A percentile compares a stretch with the other conserved stretches of the same genome.
Conservation (phyloP, 371 early-diverging fungal species). For the Apophysomyces elegans region DNA sequence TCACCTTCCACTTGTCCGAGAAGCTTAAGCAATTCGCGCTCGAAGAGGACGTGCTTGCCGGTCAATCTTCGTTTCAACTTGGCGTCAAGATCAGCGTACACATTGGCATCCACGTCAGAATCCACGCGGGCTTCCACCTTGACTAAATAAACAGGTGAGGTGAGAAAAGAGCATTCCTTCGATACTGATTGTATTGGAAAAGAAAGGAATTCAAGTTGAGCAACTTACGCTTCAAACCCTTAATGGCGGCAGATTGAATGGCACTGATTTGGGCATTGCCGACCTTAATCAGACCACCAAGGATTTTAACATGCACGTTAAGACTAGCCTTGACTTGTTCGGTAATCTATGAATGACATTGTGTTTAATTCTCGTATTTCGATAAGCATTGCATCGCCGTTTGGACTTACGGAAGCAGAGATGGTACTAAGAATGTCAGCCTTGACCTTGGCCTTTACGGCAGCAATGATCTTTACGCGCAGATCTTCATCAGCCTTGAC, state of each 20-base stretch:
- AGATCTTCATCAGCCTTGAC: conserved; percentile 14
- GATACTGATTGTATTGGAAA: background rate
- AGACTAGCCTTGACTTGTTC: conserved; percentile 15
- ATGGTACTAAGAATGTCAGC: conserved; percentile 13
- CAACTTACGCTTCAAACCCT: conserved; percentile 7
- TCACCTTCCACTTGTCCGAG: conserved; percentile 10
- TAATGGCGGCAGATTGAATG: conserved; percentile 1
- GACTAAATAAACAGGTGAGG: background rate
- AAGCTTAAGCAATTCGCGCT: conserved; percentile 6
- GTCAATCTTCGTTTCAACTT: background rate
- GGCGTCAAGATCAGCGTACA: conserved; percentile 13
- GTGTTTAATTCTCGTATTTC: background rate
- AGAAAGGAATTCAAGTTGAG: background rate
- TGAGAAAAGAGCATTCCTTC: background rate
- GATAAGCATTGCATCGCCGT: too few species aligned
- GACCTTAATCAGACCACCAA: conserved; percentile 15
- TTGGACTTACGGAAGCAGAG: conserved; percentile 8
- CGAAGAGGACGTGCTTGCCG: background rate
- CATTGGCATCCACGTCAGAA: conserved; percentile 8
- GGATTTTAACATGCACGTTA: conserved; percentile 4
- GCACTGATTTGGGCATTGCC: conserved; percentile 11
- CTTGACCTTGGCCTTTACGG: conserved; percentile 18
- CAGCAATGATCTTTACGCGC: conserved; percentile 11
- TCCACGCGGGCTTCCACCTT: conserved; percentile 2
- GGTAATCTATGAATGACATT: background rate